Base-by-base conservation (phyloP, 1,139 yeast species). In the Pichia sp. region DNA sequence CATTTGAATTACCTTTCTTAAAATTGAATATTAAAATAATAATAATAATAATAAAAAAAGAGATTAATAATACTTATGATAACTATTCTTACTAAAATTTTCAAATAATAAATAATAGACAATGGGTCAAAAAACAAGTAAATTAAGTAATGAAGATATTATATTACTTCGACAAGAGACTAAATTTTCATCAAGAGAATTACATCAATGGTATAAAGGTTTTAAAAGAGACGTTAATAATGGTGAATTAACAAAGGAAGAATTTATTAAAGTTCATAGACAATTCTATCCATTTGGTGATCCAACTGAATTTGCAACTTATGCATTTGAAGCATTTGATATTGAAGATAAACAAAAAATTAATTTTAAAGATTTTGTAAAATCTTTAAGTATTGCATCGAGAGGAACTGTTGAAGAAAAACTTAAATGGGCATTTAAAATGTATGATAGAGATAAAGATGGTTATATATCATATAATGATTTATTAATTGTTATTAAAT, bases 241-340 rank as follows among this genome's bases (percentile, higher is more conserved):
- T 38, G 98, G 98, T 0, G 92, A 84, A 60, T 70, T 94, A 37
- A 79, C 89, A 9, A 85, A 84, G 59, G 87, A 84, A 44, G 97
- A 92, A 61, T 89, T 94, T 63, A 81, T 86, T 53, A 87, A 86
- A 63, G 90, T 92, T 23, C 94, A 89, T 68, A 87, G 87, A 63
- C 97, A 92, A 61, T 94, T 90, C 64, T 94, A 94, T 70, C 99
- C 99, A 23, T 94, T 94, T 70, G 99, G 99, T 2, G 96, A 92
- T 59, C 96, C 98, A 0, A 77, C 84, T 11, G 92, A 89, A 48
- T 94, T 89, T 67, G 87, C 96, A 49, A 87, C 80, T 51, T 86
- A 83, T 57, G 82, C 94, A 29, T 94, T 94, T 66, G 79, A 81
- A 49, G 95, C 87, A 10, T 90, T 92, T 64, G 98, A 94, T 63